Evolutionary conservation across 257 asterid species (phyloP), one percentile per base, ranked within the genome.

Genomic region (Solanum piurae): DNA sequence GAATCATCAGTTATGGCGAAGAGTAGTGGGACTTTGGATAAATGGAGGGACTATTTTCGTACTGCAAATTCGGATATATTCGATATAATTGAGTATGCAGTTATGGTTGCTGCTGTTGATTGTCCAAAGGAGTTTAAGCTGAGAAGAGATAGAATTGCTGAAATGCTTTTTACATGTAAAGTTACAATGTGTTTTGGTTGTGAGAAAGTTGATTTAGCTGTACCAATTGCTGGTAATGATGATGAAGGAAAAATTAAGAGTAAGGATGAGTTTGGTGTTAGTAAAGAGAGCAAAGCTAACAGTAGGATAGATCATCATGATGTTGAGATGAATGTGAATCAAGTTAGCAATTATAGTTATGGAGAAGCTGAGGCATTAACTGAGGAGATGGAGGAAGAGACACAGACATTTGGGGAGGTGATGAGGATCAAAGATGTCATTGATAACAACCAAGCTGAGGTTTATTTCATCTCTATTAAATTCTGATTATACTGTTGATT

Each of bases 321-420:
- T 66, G 91, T 86, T 91, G 96, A 90, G 87, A 87, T 90, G 89
- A 92, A 90, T 91, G 89, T 37, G 69, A 94, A 93, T 86, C 94
- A 87, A 23, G 90, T 88, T 74, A 90, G 91, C 34, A 90, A 88
- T 90, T 91, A 89, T 86, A 92, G 96, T 72, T 93, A 90, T 91
- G 95, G 91, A n/a, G 98, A 93, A 75, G 99, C 94, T 3, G 98
- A 97, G 87, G 98, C 98, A 80, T 91, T 97, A 93, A 94, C 96
- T 83, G 96, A 94, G 89, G 99, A 92, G 92, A 92, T 95, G 74
- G 99, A 97, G 86, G 95, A 94, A 87, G 94, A 94, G 88, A 89
- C 94, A 34, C 95, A 90, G 91, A 66, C 90, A 58, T 88, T 88
- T 83, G 95, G 85, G 10, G 99, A 95, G 94, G 96, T 95, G 74